Conservation (phyloP, 805 yeast genomes). For the Teunomyces tritomae region DNA sequence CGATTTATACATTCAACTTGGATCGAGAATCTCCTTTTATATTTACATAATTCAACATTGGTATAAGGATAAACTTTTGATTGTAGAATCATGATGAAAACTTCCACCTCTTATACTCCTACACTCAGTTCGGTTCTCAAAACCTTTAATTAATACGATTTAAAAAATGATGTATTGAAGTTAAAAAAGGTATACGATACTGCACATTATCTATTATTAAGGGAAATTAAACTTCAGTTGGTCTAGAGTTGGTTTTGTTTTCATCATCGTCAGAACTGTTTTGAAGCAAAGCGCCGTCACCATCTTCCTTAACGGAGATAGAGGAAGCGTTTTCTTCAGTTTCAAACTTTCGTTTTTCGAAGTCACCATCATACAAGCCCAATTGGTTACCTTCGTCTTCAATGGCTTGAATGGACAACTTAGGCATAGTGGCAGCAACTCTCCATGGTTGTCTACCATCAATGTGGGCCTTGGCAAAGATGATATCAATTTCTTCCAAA, state of each 20-base stretch:
- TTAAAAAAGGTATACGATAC: background rate
- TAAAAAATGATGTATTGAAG: background rate
- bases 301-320: slow-evolving; percentile 12
- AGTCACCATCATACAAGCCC: slow-evolving; percentile 49
- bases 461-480: slow-evolving; percentile 58
- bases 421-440: slow-evolving; percentile 63
- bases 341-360: slow-evolving; percentile 37
- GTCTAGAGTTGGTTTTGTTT: background rate
- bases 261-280: background rate
- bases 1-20: slow-evolving; percentile 1
- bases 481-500: slow-evolving; percentile 52
- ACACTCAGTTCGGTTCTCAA: background rate
- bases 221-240: slow-evolving; percentile 7
- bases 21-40: background rate
- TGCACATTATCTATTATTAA: background rate
- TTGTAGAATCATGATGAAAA: too few species aligned
- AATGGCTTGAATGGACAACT: slow-evolving; percentile 51
- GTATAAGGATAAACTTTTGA: slow-evolving; percentile 5
- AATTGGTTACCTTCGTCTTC: slow-evolving; percentile 58
- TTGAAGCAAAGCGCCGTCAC: slow-evolving; percentile 8
- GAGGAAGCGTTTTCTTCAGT: slow-evolving; percentile 26
- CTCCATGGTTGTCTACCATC: slow-evolving; percentile 60
- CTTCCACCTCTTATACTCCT: too few species aligned
- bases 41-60: slow-evolving; percentile 6
- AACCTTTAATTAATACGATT: too few species aligned